phyloP scores from a whole-genome alignment of 805 yeast species.

The Blastobotrys parvus region DNA sequence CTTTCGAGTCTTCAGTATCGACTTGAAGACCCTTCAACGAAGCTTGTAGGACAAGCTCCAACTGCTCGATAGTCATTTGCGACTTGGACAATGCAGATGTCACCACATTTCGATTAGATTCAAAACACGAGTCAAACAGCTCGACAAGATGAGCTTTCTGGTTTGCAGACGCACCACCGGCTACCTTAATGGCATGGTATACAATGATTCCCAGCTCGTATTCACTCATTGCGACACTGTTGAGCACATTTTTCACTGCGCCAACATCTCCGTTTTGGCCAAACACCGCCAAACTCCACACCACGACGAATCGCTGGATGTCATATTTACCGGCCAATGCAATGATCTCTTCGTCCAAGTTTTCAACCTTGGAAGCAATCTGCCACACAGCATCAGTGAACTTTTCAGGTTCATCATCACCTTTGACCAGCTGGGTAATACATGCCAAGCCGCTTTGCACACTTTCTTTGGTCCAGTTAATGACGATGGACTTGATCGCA shows the following conservation, averaged over 20 bases:
- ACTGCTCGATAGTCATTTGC: slow-evolving; percentile 29
- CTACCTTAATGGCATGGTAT: neutral
- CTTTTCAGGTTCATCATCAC: slow-evolving; percentile 13
- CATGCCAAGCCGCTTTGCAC: slow-evolving; percentile 25
- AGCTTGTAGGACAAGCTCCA: slow-evolving; percentile 63
- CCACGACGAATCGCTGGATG: slow-evolving; percentile 37
- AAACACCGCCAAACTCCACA: slow-evolving; percentile 36
- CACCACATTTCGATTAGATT: slow-evolving; percentile 27
- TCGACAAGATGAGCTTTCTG: slow-evolving; percentile 30
- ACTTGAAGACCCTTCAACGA: slow-evolving; percentile 41
- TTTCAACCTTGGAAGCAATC: slow-evolving; percentile 17
- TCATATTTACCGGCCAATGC: slow-evolving; percentile 22
- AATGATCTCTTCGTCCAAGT: slow-evolving; percentile 17
- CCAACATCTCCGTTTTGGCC: slow-evolving; percentile 31
- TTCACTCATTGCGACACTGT: slow-evolving; percentile 12
- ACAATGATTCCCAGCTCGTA: slow-evolving; percentile 13
- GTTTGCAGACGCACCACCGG: neutral
- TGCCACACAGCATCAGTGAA: slow-evolving; percentile 15
- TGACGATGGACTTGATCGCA: slow-evolving; percentile 49
- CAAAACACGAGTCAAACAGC: slow-evolving; percentile 32
- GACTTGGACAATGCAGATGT: slow-evolving; percentile 5
- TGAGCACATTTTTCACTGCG: slow-evolving; percentile 13
- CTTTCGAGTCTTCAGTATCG: neutral
- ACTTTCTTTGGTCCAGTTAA: slow-evolving; percentile 33
- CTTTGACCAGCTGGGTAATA: slow-evolving; percentile 26